Percentiles rank a stretch among this genome's conserved stretches.
Conservation (phyloP, 371 early-diverging fungal genomes). For the Cokeromyces recurvatus region DNA sequence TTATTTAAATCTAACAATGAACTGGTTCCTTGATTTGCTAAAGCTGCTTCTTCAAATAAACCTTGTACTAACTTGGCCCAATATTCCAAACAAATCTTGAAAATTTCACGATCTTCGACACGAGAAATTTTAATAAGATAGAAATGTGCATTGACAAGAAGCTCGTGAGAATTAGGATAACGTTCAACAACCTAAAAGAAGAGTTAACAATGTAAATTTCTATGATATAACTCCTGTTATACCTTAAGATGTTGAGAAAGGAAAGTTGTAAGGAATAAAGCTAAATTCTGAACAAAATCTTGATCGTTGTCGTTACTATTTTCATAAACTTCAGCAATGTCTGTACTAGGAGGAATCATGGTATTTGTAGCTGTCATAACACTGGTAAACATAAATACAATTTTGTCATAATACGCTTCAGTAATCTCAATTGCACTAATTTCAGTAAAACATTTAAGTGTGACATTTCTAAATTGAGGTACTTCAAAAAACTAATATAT, state of each 20-base stretch:
- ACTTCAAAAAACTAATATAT: slow-evolving; percentile 75
- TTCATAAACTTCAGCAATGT: slow-evolving; percentile 71
- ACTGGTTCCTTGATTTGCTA: slow-evolving; percentile 46
- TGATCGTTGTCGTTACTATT: slow-evolving; percentile 83
- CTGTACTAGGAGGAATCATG: slow-evolving; percentile 64
- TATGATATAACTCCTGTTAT: slow-evolving; percentile 3
- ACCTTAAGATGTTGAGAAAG: slow-evolving; percentile 80
- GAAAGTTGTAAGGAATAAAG: slow-evolving; percentile 76
- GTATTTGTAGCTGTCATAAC: slow-evolving; percentile 67
- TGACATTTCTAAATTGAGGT: slow-evolving; percentile 85
- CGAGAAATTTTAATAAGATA: slow-evolving; percentile 87
- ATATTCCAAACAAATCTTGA: slow-evolving; percentile 97
- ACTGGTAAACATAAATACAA: slow-evolving; percentile 76
- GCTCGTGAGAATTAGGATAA: slow-evolving; percentile 53
- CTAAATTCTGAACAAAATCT: slow-evolving; percentile 55
- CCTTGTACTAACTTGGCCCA: slow-evolving; percentile 90
- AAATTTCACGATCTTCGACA: slow-evolving; percentile 94
- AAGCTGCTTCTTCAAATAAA: slow-evolving; percentile 76
- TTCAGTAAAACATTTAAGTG: slow-evolving; percentile 93
- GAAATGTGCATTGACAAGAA: slow-evolving; percentile 78
- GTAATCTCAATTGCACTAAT: slow-evolving; percentile 81
- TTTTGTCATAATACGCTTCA: slow-evolving; percentile 75
- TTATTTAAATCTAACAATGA: slow-evolving; percentile 41
- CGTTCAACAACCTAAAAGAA: slow-evolving; percentile 40
- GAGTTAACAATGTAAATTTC: not conserved